A percentile compares a stretch with the other conserved stretches of the same genome.
Evolutionary conservation across 2,329 filamentous ascomycete genomes (phyloP).

Genomic region (Ascochyta rabiei): DNA sequence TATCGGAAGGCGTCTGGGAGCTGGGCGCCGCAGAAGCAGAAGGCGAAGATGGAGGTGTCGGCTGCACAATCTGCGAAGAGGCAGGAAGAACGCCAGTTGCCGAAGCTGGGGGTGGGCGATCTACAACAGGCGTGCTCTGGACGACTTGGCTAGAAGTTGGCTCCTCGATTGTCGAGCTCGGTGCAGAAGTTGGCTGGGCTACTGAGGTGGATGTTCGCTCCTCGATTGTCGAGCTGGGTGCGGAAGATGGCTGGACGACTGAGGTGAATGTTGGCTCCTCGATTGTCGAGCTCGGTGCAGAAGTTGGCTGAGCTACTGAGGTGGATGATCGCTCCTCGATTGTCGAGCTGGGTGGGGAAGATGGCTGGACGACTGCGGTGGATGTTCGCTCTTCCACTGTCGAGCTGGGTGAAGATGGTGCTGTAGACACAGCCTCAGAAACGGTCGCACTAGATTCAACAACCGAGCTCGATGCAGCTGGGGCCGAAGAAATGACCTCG

Average conservation of each 20-base stretch:
- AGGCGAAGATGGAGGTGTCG: conserved; percentile 3
- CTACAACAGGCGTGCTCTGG: not conserved
- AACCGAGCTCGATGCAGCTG: not conserved
- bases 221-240: conserved; percentile 1
- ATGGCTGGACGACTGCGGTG: not conserved
- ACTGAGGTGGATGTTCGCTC: not conserved
- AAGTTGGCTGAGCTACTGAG: not conserved
- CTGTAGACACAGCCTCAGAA: not conserved
- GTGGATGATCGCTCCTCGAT: not conserved
- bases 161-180: not conserved
- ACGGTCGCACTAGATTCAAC: not conserved
- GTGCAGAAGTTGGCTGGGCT: not conserved
- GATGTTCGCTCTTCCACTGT: not conserved
- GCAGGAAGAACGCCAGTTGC: not conserved
- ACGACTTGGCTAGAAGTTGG: not conserved
- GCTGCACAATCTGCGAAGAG: conserved; percentile 4
- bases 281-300: not conserved
- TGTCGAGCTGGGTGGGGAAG: not conserved
- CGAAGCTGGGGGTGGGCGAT: not conserved
- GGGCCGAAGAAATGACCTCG: not conserved
- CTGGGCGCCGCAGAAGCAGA: conserved; percentile 9
- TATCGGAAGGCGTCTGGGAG: conserved; percentile 16
- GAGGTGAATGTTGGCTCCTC: not conserved
- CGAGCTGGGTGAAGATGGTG: not conserved
- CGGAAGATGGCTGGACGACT: not conserved